These are phyloP conservation scores for Talaromyces sp. DNA, from an alignment of 2,329 filamentous ascomycete species.

Conservation along the genomic window DNA sequence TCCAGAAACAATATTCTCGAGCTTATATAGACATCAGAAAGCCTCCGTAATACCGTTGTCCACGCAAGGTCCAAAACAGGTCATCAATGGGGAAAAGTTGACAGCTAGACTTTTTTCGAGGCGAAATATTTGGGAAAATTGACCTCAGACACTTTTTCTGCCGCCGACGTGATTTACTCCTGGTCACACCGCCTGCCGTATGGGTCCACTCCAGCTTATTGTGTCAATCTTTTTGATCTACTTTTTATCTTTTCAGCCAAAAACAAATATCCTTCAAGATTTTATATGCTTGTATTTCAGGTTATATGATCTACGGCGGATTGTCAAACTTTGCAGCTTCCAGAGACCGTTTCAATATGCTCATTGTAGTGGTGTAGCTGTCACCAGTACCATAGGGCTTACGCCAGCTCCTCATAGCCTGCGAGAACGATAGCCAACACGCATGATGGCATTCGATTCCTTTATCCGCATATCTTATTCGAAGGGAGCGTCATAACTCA, in stretches of 20 bases:
- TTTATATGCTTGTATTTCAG: no score
- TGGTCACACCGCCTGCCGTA: slow-evolving; percentile 12
- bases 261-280: not conserved
- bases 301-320: no score
- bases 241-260: not conserved
- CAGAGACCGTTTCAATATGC: no score
- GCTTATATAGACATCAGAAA: not conserved
- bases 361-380: no score
- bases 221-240: not conserved
- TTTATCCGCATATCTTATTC: not conserved
- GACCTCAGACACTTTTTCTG: slow-evolving; percentile 19
- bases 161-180: slow-evolving; percentile 14
- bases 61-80: not conserved
- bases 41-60: not conserved
- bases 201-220: not conserved
- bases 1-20: slow-evolving; percentile 19
- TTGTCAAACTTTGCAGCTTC: no score
- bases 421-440: no score
- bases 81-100: not conserved
- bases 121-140: slow-evolving; percentile 2
- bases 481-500: not conserved
- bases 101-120: not conserved
- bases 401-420: no score
- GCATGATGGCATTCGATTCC: no score
- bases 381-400: no score